phyloP scores from a whole-genome alignment of 768 basidiomycete species.

The Tulasnella sp. region DNA sequence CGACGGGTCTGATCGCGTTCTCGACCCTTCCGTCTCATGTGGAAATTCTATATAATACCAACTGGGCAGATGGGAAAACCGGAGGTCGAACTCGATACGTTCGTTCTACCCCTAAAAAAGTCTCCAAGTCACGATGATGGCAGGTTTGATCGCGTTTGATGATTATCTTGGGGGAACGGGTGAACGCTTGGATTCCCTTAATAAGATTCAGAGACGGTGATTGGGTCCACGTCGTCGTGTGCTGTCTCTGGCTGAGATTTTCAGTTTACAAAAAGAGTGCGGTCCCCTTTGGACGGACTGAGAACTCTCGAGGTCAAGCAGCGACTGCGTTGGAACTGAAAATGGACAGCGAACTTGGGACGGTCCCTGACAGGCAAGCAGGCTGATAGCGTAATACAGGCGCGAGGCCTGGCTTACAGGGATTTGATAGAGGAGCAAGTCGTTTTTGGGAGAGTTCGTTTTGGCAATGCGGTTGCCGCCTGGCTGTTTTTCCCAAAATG shows the following conservation, averaged over 20 bases:
- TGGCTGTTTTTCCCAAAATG: background rate
- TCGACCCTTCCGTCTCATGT: background rate
- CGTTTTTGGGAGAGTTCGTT: background rate
- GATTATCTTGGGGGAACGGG: background rate
- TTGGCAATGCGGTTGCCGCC: background rate
- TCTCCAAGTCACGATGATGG: background rate
- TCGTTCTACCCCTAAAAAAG: background rate
- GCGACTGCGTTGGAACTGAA: background rate
- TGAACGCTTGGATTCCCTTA: background rate
- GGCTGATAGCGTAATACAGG: background rate
- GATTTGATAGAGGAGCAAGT: background rate
- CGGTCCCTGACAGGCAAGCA: background rate
- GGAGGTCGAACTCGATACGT: background rate
- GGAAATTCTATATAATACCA: background rate
- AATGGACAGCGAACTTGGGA: background rate
- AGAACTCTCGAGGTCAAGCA: background rate
- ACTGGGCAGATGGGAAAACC: background rate
- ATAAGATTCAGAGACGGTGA: background rate
- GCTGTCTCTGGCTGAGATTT: background rate
- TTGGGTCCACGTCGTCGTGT: background rate
- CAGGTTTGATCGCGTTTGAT: background rate
- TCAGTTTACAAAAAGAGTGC: background rate
- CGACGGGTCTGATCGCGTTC: background rate
- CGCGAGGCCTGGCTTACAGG: background rate
- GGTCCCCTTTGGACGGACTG: background rate